These are phyloP conservation scores for Alternaria angustiovoidea DNA, from an alignment of 2,329 filamentous ascomycete species.

Conservation along the genomic window DNA sequence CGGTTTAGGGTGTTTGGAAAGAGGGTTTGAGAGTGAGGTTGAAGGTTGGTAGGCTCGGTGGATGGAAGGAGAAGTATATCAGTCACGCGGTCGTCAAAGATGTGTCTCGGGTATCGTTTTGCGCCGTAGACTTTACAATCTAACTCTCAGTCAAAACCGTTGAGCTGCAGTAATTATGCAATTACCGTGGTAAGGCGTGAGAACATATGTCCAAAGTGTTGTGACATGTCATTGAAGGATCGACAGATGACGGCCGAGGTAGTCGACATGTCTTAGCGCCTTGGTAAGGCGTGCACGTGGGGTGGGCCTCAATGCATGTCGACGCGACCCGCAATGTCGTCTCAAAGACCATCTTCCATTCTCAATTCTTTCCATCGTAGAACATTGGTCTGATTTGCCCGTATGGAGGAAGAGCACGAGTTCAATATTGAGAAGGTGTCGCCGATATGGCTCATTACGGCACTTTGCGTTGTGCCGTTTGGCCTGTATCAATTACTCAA, in stretches of 20 bases:
- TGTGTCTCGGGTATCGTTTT: not conserved
- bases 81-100: not conserved
- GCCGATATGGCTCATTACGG: slow-evolving; percentile 31
- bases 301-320: not conserved
- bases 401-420: slow-evolving; percentile 11
- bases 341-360: not conserved
- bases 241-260: not conserved
- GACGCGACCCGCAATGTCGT: not conserved
- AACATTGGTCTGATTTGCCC: not conserved
- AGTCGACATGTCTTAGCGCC: slow-evolving; percentile 1
- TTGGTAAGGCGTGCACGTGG: slow-evolving; percentile 8
- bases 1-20: slow-evolving; percentile 79
- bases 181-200: not conserved
- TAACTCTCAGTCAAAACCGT: not conserved
- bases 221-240: not conserved
- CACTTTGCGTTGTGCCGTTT: slow-evolving; percentile 31
- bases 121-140: not conserved
- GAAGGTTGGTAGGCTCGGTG: not conserved
- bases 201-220: not conserved
- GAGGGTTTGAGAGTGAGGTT: slow-evolving; percentile 21
- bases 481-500: slow-evolving; percentile 29
- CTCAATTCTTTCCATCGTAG: not conserved
- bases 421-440: slow-evolving; percentile 32
- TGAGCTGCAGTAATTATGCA: not conserved
- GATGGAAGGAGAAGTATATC: not conserved